These are phyloP conservation scores for Tetrahymena borealis DNA, from an alignment of 73 alveolate species.

Conservation along the genomic window DNA sequence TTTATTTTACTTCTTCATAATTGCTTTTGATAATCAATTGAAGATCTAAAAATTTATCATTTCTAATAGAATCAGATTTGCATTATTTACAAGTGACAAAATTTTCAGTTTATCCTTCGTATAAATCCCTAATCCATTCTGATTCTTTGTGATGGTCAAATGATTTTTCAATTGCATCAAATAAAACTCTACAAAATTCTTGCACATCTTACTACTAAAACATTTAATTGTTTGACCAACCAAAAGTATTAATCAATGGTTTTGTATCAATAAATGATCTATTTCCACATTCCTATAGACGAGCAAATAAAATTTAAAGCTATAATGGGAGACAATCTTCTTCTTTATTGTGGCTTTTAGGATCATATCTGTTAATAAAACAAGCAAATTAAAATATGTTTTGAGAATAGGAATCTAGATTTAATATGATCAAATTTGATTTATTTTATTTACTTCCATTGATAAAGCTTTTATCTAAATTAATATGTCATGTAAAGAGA, in stretches of 20 bases:
- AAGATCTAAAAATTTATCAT: conserved; percentile 69
- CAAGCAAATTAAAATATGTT: conserved; percentile 24
- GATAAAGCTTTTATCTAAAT: conserved; percentile 47
- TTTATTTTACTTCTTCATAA: conserved; percentile 44
- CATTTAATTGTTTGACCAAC: conserved; percentile 41
- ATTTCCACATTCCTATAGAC: conserved; percentile 49
- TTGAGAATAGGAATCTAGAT: conserved; percentile 67
- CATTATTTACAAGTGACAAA: conserved; percentile 76
- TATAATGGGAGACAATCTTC: conserved; percentile 53
- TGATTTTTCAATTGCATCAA: conserved; percentile 82
- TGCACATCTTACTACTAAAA: conserved; percentile 57
- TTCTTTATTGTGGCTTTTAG: conserved; percentile 36
- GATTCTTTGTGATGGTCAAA: conserved; percentile 49
- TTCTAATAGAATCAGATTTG: conserved; percentile 58
- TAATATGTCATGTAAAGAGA: conserved; percentile 75
- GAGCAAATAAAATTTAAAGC: conserved; percentile 58
- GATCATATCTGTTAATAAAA: conserved; percentile 5
- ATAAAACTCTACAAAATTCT: conserved; percentile 84
- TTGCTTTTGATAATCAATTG: conserved; percentile 73
- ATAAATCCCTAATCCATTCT: conserved; percentile 56
- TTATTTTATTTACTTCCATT: neutral
- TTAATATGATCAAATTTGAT: neutral
- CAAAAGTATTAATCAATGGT: conserved; percentile 48
- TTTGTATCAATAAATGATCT: conserved; percentile 44
- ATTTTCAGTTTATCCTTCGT: conserved; percentile 66